A percentile compares a stretch with the other conserved stretches of the same genome.
Conservation (phyloP, 345 rosid species). For the Bruguiera parviflora region DNA sequence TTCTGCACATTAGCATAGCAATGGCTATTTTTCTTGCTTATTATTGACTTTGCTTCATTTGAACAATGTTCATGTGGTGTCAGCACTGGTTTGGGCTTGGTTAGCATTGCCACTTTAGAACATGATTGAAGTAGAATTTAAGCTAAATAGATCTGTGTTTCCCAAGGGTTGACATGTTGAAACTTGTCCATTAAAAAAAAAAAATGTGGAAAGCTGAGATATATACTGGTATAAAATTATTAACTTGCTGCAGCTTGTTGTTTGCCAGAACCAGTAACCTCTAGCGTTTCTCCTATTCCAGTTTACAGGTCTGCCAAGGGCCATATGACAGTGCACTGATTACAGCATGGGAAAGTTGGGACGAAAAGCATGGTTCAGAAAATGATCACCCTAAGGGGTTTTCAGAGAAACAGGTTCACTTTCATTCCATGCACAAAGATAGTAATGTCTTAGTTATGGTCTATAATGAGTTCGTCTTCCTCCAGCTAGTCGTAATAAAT, state of each 20-base stretch:
- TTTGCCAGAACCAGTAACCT: neutral
- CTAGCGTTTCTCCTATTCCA: slow-evolving; percentile 24
- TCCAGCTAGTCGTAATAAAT: neutral
- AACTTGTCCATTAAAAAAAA: too few species aligned
- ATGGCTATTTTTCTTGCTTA: neutral
- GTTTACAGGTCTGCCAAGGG: slow-evolving; percentile 86
- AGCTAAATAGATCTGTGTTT: slow-evolving; percentile 1
- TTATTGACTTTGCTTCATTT: neutral
- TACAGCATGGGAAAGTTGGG: slow-evolving; percentile 97
- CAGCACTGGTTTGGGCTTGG: neutral
- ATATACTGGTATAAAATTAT: neutral
- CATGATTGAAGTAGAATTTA: slow-evolving; percentile 3
- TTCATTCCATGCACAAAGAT: neutral
- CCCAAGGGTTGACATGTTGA: neutral
- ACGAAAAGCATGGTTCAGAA: slow-evolving; percentile 68
- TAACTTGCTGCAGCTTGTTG: neutral
- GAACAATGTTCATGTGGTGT: neutral
- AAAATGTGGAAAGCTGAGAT: neutral
- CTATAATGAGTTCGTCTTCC: neutral
- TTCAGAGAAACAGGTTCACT: slow-evolving; percentile 60
- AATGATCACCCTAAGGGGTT: slow-evolving; percentile 88
- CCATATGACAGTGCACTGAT: slow-evolving; percentile 60
- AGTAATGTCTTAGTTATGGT: neutral
- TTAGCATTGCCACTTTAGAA: neutral
- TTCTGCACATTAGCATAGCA: neutral